phyloP scores from a whole-genome alignment of 2,329 filamentous ascomycete genomes.

The Verticillium zaregamsianum region DNA sequence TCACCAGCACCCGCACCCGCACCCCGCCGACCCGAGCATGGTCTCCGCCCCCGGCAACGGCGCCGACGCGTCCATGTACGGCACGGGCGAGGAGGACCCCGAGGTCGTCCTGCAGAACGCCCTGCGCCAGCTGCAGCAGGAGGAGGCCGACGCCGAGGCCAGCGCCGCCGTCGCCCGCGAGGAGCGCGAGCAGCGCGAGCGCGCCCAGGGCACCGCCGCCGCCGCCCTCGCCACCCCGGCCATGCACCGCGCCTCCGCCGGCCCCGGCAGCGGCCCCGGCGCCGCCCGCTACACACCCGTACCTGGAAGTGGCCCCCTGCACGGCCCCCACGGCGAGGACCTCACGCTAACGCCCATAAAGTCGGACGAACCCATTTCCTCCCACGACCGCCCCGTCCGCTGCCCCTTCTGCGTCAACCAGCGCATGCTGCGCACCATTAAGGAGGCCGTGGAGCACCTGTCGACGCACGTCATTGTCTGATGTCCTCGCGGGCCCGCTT shows the following conservation, averaged over 20 bases:
- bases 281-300: constrained; percentile 9
- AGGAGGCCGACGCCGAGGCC: constrained; percentile 55
- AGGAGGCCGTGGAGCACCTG: constrained; percentile 59
- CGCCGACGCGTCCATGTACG: constrained; percentile 47
- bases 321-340: constrained; percentile 27
- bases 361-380: constrained; percentile 40
- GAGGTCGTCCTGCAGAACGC: constrained; percentile 57
- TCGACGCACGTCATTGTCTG: constrained; percentile 57
- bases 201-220: constrained; percentile 19
- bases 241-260: constrained; percentile 11
- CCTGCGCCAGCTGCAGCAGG: constrained; percentile 53
- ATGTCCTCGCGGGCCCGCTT: neutral
- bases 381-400: constrained; percentile 45
- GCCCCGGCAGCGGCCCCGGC: constrained; percentile 10
- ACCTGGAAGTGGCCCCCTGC: constrained; percentile 3
- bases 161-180: constrained; percentile 50
- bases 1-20: constrained; percentile 11
- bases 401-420: constrained; percentile 61
- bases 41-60: constrained; percentile 36
- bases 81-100: constrained; percentile 47
- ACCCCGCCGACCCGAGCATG: constrained; percentile 12
- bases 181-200: constrained; percentile 42
- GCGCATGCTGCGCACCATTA: constrained; percentile 55
- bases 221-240: constrained; percentile 19
- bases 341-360: constrained; percentile 53